Evolutionary conservation across 306 rosid genomes (phyloP), one percentile per base, ranked within the genome.

Genomic region (Arachis stenosperma): DNA sequence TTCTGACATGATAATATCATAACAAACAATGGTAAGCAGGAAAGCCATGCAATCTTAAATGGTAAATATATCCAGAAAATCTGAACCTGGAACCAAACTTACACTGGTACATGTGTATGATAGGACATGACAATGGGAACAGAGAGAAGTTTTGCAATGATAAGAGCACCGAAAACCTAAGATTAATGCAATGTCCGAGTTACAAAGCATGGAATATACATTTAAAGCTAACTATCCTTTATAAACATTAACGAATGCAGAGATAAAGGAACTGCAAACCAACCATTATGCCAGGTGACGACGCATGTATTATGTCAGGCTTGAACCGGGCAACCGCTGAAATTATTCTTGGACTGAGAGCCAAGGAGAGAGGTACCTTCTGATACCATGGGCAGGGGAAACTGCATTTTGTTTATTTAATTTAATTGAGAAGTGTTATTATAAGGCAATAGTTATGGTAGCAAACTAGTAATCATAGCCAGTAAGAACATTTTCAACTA

Each of bases 121-220:
- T 95, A 95, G 60, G 99, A 95, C 99, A 95, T 90, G 82, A 95
- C 98, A 48, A 95, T 89, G 9, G 99, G 99, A 69, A 95, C 98
- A 48, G 76, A 84, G 48, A 91, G 69, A 58, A 95, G 86, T 77
- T 95, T 95, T 5, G 99, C 93, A 36, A 95, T 95, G 61, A 83
- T 80, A 50, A 95, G 94, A 76, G 99, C 99, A 46, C 99, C 99
- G 4, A 95, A 95, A 69, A 95, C 99, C 99, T 95, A 67, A 64
- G 83, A 78, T 51, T 74, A 27, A 78, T 79, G 58, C 67, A 78
- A 46, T 57, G 29, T 5, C 29, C 27, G 5, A 52, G 61, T 82
- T 37, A 70, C 62, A 81, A 44, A 51, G 47, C 22, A 37, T 46
- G 36, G 71, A 67, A 46, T 60, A 61, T 62, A 33, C 22, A 48